Conservation (phyloP, 2,329 filamentous ascomycete genomes). For the Colletotrichum tofieldiae region DNA sequence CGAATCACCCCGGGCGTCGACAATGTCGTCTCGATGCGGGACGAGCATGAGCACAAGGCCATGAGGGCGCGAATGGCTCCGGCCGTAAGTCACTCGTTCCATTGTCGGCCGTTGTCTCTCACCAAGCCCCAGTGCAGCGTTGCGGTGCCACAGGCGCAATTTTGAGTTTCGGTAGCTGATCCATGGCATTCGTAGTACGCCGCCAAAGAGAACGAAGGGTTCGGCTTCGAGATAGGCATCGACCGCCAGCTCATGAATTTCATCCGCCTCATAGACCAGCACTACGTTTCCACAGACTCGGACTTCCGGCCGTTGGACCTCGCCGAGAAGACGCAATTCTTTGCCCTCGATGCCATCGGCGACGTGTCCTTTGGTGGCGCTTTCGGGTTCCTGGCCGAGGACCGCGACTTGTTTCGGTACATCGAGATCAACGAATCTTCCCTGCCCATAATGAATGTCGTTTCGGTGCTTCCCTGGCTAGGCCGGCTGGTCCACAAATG, state of each 20-base stretch:
- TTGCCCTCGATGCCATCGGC: slow-evolving; percentile 69
- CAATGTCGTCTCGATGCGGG: slow-evolving; percentile 54
- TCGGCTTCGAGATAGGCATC: slow-evolving; percentile 58
- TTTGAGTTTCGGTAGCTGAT: neutral
- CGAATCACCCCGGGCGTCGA: slow-evolving; percentile 55
- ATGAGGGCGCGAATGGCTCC: slow-evolving; percentile 62
- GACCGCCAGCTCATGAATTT: slow-evolving; percentile 58
- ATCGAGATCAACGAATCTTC: slow-evolving; percentile 60
- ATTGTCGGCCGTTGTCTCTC: neutral
- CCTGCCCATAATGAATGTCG: slow-evolving; percentile 60
- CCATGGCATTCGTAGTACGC: slow-evolving; percentile 58
- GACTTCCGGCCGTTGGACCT: slow-evolving; percentile 61
- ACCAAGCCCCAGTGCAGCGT: neutral
- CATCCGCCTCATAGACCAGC: slow-evolving; percentile 61
- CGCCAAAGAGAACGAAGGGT: slow-evolving; percentile 64
- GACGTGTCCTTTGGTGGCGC: slow-evolving; percentile 67
- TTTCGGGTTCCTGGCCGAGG: slow-evolving; percentile 66
- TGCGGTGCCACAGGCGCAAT: neutral
- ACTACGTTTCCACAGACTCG: slow-evolving; percentile 60
- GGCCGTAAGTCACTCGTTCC: slow-evolving; percentile 52
- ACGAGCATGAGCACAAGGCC: slow-evolving; percentile 54
- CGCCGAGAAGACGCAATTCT: slow-evolving; percentile 65
- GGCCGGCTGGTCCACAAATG: slow-evolving; percentile 59
- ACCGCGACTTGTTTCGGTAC: slow-evolving; percentile 64
- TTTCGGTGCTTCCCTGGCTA: slow-evolving; percentile 60